Evolutionary conservation across 2,329 filamentous ascomycete species (phyloP), one percentile per base, ranked within the genome.

Genomic region (Pezicula radicicola): DNA sequence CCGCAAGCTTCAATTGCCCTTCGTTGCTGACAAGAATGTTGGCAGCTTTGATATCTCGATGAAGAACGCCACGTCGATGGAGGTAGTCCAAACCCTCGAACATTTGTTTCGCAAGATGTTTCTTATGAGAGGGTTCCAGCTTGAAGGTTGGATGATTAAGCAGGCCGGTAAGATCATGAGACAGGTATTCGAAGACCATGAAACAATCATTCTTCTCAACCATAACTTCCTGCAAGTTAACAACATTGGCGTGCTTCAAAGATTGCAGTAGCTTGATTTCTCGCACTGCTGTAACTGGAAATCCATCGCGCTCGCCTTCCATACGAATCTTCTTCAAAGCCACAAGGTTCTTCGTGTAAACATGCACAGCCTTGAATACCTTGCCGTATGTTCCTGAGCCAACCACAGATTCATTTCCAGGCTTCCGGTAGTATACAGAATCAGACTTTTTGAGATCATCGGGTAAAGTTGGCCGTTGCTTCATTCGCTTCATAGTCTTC

Each of bases 161-260:
- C 30, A 99, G 77, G 13, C 94, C 94, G 3, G 94, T 99, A 55
- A 99, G 76, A 68, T 99, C 94, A 68, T 99, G 94, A 1, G 94
- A 93, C 30, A 97, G 79, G 66, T 99, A 99, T 69, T 99, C 94
- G 59, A 99, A 99, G 3, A 99, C 94, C 94, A 99, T 99, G 72
- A 96, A 99, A 69, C 94, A 99, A 70, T 97, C 92, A 61, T 97
- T 97, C 66, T 88, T 89, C 72, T 99, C 94, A 2, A 99, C 94
- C 94, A 99, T 99, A 59, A 95, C 90, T 72, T 96, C 91, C 59
- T 89, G 84, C 16, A 96, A 74, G 39, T 85, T 84, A 52, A 96
- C 90, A 47, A 96, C 85, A 63, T 95, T 96, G 53, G 78, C 74
- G 63, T 96, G 90, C 56, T 87, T 85, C 19, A 96, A 77, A 3